Evolutionary conservation across 208 protist genomes (phyloP).

Genomic region (Leishmania tarentolae): DNA sequence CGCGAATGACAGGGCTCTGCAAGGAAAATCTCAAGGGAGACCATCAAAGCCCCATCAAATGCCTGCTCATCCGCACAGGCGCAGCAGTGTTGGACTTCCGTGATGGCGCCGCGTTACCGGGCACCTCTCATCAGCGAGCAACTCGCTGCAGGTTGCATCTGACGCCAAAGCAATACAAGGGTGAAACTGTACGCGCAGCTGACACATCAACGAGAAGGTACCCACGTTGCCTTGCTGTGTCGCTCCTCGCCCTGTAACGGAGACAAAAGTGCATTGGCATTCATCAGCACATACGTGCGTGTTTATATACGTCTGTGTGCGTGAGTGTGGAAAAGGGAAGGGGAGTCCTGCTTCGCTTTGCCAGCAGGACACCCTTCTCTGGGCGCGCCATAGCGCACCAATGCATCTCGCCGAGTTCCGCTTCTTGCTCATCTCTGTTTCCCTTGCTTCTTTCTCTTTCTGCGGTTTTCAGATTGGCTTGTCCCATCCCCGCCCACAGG

Average conservation of each 20-base stretch:
- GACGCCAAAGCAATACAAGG: neutral
- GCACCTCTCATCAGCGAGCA: neutral
- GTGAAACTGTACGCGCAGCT: neutral
- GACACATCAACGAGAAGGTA: neutral
- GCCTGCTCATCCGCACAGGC: conserved; percentile 8
- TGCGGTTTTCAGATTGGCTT: neutral
- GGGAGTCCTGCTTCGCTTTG: neutral
- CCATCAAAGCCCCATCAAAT: neutral
- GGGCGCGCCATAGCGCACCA: neutral
- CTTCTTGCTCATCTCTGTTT: neutral
- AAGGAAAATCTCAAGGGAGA: conserved; percentile 2
- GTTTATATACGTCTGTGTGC: neutral
- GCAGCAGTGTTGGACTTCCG: too few relatives aligned
- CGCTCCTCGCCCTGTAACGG: neutral
- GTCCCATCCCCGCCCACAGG: neutral
- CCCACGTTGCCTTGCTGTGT: too few relatives aligned
- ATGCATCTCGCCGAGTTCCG: neutral
- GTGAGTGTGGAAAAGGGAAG: neutral
- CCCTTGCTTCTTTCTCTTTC: neutral
- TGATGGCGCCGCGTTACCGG: too few relatives aligned
- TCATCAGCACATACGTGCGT: neutral
- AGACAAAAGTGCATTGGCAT: too few relatives aligned
- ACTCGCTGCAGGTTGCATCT: neutral
- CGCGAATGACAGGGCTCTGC: neutral
- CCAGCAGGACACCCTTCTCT: neutral